These are phyloP conservation scores for Cubamyces lactineus DNA, from an alignment of 768 basidiomycete genomes.

Conservation along the genomic window DNA sequence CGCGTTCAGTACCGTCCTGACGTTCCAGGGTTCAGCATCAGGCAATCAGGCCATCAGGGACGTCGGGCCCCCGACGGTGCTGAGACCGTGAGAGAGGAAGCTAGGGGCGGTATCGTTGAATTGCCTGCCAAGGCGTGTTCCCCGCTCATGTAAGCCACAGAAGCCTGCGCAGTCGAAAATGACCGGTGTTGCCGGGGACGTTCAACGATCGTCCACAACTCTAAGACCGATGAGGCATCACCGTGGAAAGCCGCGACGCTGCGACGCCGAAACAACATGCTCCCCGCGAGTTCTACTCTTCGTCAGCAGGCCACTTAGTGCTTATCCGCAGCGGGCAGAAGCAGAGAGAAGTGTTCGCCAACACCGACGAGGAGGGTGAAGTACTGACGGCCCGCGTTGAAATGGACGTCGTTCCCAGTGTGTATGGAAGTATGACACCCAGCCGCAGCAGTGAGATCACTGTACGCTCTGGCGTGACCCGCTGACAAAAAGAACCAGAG, in stretches of 20 bases:
- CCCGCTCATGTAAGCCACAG: background rate
- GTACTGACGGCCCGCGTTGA: background rate
- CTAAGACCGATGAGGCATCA: background rate
- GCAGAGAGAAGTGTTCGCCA: background rate
- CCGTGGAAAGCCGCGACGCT: background rate
- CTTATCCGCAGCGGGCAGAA: constrained; percentile 1
- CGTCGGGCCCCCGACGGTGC: constrained; percentile 20
- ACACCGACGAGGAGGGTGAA: background rate
- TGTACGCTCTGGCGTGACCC: background rate
- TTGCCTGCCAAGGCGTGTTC: background rate
- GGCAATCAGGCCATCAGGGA: constrained; percentile 20
- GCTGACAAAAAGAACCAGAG: background rate
- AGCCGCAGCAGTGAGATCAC: background rate
- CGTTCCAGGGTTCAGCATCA: constrained; percentile 5
- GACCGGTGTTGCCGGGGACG: background rate
- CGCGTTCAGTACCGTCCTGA: constrained; percentile 5
- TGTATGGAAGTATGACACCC: background rate
- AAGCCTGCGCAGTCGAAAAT: background rate
- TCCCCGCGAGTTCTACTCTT: background rate
- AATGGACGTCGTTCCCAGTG: constrained; percentile 1
- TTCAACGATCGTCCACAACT: background rate
- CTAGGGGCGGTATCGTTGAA: background rate
- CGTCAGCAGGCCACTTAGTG: background rate
- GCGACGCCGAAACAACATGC: background rate
- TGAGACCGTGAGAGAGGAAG: constrained; percentile 8